phyloP scores from a whole-genome alignment of 2,329 filamentous ascomycete species.

The Nemania serpens region DNA sequence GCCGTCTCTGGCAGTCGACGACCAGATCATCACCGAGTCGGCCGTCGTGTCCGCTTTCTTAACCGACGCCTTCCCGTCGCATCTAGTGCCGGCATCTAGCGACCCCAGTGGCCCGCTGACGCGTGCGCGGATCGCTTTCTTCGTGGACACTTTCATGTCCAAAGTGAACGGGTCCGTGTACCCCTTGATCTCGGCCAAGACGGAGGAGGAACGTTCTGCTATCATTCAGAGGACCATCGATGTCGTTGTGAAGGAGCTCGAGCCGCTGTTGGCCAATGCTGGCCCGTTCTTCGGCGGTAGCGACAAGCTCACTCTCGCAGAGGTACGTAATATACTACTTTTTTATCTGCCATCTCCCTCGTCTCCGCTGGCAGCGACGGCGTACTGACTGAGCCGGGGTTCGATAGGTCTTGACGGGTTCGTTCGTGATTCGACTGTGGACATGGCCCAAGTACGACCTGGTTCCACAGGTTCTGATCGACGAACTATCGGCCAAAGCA shows the following conservation, averaged over 20 bases:
- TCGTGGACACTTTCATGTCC: conserved; percentile 70
- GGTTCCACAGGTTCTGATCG: conserved; percentile 53
- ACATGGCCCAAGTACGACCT: conserved; percentile 59
- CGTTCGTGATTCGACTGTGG: conserved; percentile 68
- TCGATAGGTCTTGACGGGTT: conserved; percentile 62
- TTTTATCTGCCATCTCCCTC: not conserved
- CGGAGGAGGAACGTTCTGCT: conserved; percentile 55
- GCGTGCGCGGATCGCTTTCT: conserved; percentile 72
- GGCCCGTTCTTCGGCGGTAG: conserved; percentile 68
- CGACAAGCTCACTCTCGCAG: conserved; percentile 70
- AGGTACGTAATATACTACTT: conserved; percentile 57
- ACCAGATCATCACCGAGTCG: conserved; percentile 73
- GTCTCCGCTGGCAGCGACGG: not conserved
- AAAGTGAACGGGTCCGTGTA: conserved; percentile 55
- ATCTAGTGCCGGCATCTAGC: conserved; percentile 63
- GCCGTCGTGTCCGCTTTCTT: conserved; percentile 74
- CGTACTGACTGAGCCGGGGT: not conserved
- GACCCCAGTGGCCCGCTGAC: conserved; percentile 60
- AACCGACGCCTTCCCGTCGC: conserved; percentile 70
- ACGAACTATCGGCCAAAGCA: conserved; percentile 56
- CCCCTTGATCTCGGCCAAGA: conserved; percentile 42
- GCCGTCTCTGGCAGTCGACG: conserved; percentile 68
- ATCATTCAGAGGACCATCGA: conserved; percentile 57
- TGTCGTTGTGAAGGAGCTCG: conserved; percentile 70
- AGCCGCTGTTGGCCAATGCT: conserved; percentile 65